These are phyloP conservation scores for Mortierella sp. DNA, from an alignment of 371 early-diverging fungal genomes.

Conservation along the genomic window DNA sequence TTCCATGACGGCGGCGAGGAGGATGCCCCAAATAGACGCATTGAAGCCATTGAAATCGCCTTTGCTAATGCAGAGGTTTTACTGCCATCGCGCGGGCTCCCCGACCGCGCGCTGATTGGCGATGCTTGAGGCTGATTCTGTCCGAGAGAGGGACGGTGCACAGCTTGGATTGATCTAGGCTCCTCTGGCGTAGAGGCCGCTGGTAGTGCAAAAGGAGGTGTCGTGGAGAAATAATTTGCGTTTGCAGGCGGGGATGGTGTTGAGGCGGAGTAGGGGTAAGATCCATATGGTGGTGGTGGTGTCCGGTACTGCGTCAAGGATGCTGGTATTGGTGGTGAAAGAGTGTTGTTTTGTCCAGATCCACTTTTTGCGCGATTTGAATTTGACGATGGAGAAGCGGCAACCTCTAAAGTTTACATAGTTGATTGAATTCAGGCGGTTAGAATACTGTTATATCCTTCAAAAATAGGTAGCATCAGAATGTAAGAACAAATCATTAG, in stretches of 20 bases:
- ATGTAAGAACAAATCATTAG: neutral
- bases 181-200: conserved; percentile 31
- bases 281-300: conserved; percentile 39
- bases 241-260: conserved; percentile 38
- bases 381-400: conserved; percentile 46
- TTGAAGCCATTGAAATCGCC: conserved; percentile 71
- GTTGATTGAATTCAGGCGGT: neutral
- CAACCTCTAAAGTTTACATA: conserved; percentile 41
- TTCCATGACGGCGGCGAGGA: conserved; percentile 52
- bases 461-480: neutral
- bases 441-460: neutral
- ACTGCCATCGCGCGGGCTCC: conserved; percentile 53
- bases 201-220: conserved; percentile 58
- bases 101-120: conserved; percentile 35
- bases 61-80: conserved; percentile 68
- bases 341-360: conserved; percentile 25
- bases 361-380: conserved; percentile 19
- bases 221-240: conserved; percentile 46
- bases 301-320: conserved; percentile 40
- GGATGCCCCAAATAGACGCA: conserved; percentile 66
- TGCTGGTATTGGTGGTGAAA: conserved; percentile 40
- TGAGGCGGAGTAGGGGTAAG: conserved; percentile 27
- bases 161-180: conserved; percentile 25
- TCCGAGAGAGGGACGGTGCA: conserved; percentile 30
- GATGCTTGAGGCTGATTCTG: conserved; percentile 31